These are phyloP conservation scores for Vitis rotundifolia DNA, from an alignment of 164 flowering plant species.

Conservation along the genomic window DNA sequence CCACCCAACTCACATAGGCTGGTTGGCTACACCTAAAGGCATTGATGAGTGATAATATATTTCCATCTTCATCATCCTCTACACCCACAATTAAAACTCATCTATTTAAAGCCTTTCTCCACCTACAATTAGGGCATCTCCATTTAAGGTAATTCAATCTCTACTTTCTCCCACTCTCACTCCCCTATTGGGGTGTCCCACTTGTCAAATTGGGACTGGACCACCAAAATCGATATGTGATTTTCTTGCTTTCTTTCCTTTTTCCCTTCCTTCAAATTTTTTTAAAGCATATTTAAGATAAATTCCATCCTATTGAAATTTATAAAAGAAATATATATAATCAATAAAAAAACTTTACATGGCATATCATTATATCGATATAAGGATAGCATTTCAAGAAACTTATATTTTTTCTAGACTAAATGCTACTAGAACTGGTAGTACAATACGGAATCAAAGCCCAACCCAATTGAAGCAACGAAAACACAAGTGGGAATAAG, in stretches of 20 bases:
- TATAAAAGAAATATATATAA: no score
- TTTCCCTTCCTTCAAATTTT: no score
- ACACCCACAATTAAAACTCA: conserved; percentile 19
- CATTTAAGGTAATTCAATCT: conserved; percentile 1
- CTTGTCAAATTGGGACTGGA: conserved; percentile 4
- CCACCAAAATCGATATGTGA: conserved; percentile 6
- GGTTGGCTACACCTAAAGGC: conserved; percentile 32
- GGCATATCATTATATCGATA: no score
- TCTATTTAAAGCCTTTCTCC: conserved; percentile 5
- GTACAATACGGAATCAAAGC: no score
- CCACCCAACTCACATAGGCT: conserved; percentile 35
- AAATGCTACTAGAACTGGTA: no score
- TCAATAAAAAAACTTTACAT: no score
- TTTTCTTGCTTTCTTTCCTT: neutral
- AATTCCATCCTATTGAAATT: fast-evolving
- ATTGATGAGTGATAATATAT: conserved; percentile 25
- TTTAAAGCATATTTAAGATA: no score
- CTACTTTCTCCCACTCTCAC: conserved; percentile 2
- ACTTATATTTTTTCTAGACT: no score
- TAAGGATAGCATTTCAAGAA: no score
- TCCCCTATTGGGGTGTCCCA: neutral
- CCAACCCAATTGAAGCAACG: neutral
- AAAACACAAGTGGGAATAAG: neutral
- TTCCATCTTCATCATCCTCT: neutral
- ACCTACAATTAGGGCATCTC: neutral